Conservation (phyloP, 208 protist genomes). For the Leishmania aethiopica region DNA sequence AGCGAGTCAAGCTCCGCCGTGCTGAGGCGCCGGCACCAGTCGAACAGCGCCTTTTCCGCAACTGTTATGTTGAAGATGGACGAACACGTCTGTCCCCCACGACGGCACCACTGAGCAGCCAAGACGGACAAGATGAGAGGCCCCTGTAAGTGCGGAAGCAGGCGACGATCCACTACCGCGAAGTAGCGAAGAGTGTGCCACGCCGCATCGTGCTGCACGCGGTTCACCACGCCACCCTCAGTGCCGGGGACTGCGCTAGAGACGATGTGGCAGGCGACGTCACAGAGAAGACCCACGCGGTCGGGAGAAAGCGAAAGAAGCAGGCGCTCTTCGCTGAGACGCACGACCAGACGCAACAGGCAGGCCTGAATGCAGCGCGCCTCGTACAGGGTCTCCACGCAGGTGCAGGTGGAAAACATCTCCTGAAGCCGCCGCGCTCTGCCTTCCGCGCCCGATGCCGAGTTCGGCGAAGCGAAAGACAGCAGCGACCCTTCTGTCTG, state of each 20-base stretch:
- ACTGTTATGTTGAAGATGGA: slow-evolving; percentile 16
- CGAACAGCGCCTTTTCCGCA: slow-evolving; percentile 17
- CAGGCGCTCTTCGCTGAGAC: slow-evolving; percentile 18
- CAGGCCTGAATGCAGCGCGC: slow-evolving; percentile 30
- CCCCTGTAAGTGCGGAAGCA: slow-evolving; percentile 26
- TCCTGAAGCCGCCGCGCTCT: not conserved
- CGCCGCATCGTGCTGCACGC: slow-evolving; percentile 21
- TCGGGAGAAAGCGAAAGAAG: slow-evolving; percentile 1
- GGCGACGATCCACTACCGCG: not conserved
- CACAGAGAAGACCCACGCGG: slow-evolving; percentile 17
- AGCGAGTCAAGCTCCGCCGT: slow-evolving; percentile 8
- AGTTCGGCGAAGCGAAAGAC: not conserved
- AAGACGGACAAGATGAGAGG: slow-evolving; percentile 25
- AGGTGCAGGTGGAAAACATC: slow-evolving; percentile 15
- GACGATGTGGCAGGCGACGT: slow-evolving; percentile 29
- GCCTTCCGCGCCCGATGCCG: not conserved
- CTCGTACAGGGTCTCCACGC: slow-evolving; percentile 33
- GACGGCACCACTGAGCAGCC: slow-evolving; percentile 10
- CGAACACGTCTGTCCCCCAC: not conserved
- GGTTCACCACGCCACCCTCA: slow-evolving; percentile 27
- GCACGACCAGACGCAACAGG: slow-evolving; percentile 24
- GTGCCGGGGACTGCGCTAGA: slow-evolving; percentile 20
- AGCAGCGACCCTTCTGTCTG: not conserved
- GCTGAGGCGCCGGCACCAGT: slow-evolving; percentile 4
- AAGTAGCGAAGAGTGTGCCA: slow-evolving; percentile 24